phyloP scores from a whole-genome alignment of 805 yeast species.

The Metschnikowia aberdeeniae region DNA sequence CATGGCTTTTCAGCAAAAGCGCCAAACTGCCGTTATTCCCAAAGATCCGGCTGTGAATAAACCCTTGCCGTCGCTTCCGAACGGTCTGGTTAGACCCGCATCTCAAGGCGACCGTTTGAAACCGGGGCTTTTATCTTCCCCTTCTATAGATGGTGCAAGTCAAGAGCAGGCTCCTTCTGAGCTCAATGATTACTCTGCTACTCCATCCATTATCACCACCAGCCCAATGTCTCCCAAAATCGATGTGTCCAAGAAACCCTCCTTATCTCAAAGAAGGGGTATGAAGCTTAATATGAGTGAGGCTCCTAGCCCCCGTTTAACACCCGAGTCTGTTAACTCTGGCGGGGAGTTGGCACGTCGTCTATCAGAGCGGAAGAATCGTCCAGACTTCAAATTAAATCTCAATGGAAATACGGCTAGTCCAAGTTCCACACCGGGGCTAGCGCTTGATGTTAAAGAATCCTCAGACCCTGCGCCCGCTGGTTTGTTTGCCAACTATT shows the following conservation, averaged over 20 bases:
- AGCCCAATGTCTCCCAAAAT: slow-evolving; percentile 1
- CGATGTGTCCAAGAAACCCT: slow-evolving; percentile 32
- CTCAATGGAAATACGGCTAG: slow-evolving; percentile 19
- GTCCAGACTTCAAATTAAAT: slow-evolving; percentile 37
- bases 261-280: slow-evolving; percentile 53
- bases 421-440: slow-evolving; percentile 19
- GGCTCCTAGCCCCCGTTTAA: slow-evolving; percentile 11
- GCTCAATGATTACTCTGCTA: neutral
- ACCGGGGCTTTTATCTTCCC: slow-evolving; percentile 10
- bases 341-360: slow-evolving; percentile 36
- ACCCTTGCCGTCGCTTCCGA: slow-evolving; percentile 18
- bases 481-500: slow-evolving; percentile 76
- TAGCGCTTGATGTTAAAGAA: slow-evolving; percentile 15
- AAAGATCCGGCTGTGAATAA: slow-evolving; percentile 10
- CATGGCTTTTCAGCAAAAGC: slow-evolving; percentile 80
- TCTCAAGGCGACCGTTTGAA: slow-evolving; percentile 10
- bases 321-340: slow-evolving; percentile 17
- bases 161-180: neutral
- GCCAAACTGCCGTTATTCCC: slow-evolving; percentile 28
- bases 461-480: slow-evolving; percentile 11
- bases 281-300: slow-evolving; percentile 45
- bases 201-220: slow-evolving; percentile 3
- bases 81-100: slow-evolving; percentile 9
- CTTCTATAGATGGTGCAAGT: slow-evolving; percentile 5
- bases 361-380: slow-evolving; percentile 36